Conservation (phyloP, 2,329 filamentous ascomycete genomes). For the Fusarium gaditjirri region DNA sequence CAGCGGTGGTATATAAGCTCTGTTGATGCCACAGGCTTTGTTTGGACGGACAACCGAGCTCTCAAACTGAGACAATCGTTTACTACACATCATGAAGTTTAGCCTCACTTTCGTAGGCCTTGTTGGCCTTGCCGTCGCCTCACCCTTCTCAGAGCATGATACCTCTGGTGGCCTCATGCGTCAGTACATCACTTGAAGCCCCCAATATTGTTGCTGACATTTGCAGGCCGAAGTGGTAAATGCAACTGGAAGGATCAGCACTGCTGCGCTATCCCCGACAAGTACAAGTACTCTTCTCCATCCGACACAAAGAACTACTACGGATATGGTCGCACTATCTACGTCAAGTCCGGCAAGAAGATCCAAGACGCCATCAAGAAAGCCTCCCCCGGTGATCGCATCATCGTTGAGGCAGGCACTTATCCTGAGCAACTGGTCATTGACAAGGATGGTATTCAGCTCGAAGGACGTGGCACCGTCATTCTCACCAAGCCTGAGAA, state of each 20-base stretch:
- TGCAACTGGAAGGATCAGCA: conserved; percentile 32
- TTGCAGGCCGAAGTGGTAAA: conserved; percentile 8
- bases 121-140: conserved; percentile 14
- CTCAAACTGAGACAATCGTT: background rate
- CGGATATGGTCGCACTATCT: conserved; percentile 14
- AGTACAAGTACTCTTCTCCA: background rate
- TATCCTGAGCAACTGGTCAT: conserved; percentile 52
- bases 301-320: background rate
- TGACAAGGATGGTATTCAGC: conserved; percentile 47
- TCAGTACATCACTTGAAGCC: background rate
- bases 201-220: background rate
- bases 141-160: conserved; percentile 21
- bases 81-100: conserved; percentile 17
- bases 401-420: conserved; percentile 47
- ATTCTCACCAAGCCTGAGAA: conserved; percentile 40
- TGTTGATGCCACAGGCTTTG: background rate
- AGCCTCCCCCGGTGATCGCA: conserved; percentile 45
- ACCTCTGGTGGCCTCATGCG: conserved; percentile 1
- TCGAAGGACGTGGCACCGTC: conserved; percentile 45
- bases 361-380: conserved; percentile 48
- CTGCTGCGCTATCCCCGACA: conserved; percentile 19
- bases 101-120: conserved; percentile 2
- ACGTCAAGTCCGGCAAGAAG: conserved; percentile 33
- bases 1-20: background rate
- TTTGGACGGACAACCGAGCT: fast-evolving